Evolutionary conservation across 163 green algal genomes (phyloP), one percentile per base, ranked within the genome.

Genomic region (Trebouxiophyceae sp.): DNA sequence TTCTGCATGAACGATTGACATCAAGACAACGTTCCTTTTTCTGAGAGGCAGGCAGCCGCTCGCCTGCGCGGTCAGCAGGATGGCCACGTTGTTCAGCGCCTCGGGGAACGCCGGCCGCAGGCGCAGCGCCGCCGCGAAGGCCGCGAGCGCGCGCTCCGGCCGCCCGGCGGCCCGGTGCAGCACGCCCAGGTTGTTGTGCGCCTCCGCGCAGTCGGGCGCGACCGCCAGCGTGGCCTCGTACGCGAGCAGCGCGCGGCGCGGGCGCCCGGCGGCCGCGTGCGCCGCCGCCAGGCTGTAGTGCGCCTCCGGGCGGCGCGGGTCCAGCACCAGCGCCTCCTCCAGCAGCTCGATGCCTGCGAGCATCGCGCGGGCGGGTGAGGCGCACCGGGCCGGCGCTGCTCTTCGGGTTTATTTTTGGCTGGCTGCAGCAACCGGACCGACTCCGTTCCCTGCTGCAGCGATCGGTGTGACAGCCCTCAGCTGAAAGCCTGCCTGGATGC

Each of bases 171-270:
- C 75, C 39, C 82, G 86, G 61, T 89, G 80, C 28, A 96, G 54
- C 30, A 96, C 90, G 12, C 89, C 90, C 31, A 99, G 72, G 80
- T 98, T 97, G 75, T 98, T 98, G 81, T 94, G 79, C 0, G 93
- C 92, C 76, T 97, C 93, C 2, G 91, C 86, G 64, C 97, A 97
- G 0, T 66, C 63, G 16, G 93, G 91, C 12, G 39, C 39, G 12
- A 50, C n/a, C n/a, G 7, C 16, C 54, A 33, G 54, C 54, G 24
- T 26, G 6, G 22, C 60, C 16, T 65, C 30, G 33, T 77, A 82
- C 59, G 80, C 76, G 68, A 87, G 86, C 5, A 87, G 69, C 2
- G 84, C 84, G 30, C 60, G 69, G 58, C 83, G 54, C 2, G 68
- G 8, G 62, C 93, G 67, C 0, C 84, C 78, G 28, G 62, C 65